These are phyloP conservation scores for Tricholoma matsutake DNA, from an alignment of 768 basidiomycete species.

Conservation along the genomic window DNA sequence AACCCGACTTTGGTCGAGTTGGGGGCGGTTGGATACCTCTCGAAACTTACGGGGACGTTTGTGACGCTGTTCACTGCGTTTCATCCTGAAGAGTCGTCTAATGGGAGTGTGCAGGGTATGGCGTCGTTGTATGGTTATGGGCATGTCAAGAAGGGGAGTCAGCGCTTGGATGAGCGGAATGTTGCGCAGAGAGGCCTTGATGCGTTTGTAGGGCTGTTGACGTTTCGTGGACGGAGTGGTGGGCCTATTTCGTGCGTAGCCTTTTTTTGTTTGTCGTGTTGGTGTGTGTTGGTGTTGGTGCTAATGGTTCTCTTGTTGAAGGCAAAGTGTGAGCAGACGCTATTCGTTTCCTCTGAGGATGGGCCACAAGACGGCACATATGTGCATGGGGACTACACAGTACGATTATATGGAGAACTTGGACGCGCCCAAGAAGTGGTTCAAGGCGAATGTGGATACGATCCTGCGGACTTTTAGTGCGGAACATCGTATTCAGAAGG, in stretches of 20 bases:
- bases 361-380: constrained; percentile 62
- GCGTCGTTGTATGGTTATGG: constrained; percentile 68
- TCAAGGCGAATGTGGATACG: constrained; percentile 62
- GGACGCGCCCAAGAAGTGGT: constrained; percentile 69
- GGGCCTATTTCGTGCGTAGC: constrained; percentile 37
- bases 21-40: constrained; percentile 75
- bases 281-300: constrained; percentile 3
- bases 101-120: constrained; percentile 42
- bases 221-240: constrained; percentile 38
- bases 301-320: constrained; percentile 15
- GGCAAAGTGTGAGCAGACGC: constrained; percentile 45
- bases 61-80: constrained; percentile 70
- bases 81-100: constrained; percentile 44
- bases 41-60: constrained; percentile 65
- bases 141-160: constrained; percentile 42
- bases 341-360: constrained; percentile 59
- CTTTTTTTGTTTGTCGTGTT: neutral
- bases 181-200: constrained; percentile 58
- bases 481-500: constrained; percentile 47
- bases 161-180: constrained; percentile 56
- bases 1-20: constrained; percentile 56
- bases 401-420: constrained; percentile 66
- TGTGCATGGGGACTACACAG: constrained; percentile 68
- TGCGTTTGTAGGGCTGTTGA: constrained; percentile 47
- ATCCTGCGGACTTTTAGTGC: constrained; percentile 60